phyloP scores from a whole-genome alignment of 192 early-diverging fungal species.

The Tieghemiomyces parasiticus region DNA sequence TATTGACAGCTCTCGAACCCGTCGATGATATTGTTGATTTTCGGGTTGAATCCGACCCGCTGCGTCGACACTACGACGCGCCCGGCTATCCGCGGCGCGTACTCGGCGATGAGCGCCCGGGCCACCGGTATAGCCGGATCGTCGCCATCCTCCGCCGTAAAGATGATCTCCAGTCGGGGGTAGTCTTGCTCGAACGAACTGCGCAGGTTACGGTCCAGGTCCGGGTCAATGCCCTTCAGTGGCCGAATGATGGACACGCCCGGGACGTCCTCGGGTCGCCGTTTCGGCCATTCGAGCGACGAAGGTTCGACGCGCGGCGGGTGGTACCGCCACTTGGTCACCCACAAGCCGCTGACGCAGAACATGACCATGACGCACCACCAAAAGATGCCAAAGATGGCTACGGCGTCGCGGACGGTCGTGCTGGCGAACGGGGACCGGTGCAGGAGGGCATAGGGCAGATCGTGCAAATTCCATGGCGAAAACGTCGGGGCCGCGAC shows the following conservation, averaged over 20 bases:
- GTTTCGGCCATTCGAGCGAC: too few species aligned
- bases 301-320: neutral
- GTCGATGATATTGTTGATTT: conserved; percentile 86
- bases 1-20: conserved; percentile 61
- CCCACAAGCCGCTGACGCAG: conserved; percentile 5
- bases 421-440: too few species aligned
- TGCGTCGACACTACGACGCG: conserved; percentile 66
- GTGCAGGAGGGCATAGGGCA: too few species aligned
- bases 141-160: conserved; percentile 62
- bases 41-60: conserved; percentile 82
- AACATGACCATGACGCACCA: conserved; percentile 8
- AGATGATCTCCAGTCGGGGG: conserved; percentile 74
- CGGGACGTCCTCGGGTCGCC: conserved; percentile 30
- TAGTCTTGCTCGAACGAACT: conserved; percentile 84
- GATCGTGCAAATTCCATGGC: too few species aligned
- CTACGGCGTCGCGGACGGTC: neutral
- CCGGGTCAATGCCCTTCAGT: conserved; percentile 79
- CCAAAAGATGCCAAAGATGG: conserved; percentile 4
- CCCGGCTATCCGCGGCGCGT: conserved; percentile 60
- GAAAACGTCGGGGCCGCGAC: too few species aligned
- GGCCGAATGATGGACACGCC: conserved; percentile 89
- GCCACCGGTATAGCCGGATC: conserved; percentile 79
- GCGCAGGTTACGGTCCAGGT: conserved; percentile 63
- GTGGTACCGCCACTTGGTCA: conserved; percentile 3
- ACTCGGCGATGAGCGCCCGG: conserved; percentile 43